Evolutionary conservation across 805 yeast species (phyloP), one percentile per base, ranked within the genome.

Genomic region (Cyberlindnera amylophila): DNA sequence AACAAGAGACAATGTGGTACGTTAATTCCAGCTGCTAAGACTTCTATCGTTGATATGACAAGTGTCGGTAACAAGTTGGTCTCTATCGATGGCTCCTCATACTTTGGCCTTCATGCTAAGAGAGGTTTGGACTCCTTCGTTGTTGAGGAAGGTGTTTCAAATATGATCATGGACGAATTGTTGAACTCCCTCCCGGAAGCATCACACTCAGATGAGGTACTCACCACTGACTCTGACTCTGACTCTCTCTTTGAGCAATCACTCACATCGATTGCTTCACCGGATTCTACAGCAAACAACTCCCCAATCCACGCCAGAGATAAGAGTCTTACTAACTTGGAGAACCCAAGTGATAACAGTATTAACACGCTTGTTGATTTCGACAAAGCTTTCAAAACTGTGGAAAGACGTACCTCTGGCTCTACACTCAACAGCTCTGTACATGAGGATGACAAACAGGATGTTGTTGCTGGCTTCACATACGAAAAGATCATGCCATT

Each of bases 1-100:
- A 55, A 53, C 35, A 70, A 72, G 48, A 64, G 79, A 51, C 80
- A 77, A 58, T 77, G 83, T 58, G 85, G 84, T 10, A 78, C 82
- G 0, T 46, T 69, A n/a, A 67, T 79, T n/a, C 81, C 82, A 0
- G 82, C 81, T 1, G 74, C 82, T 28, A 73, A 75, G 51, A 67
- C 71, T 29, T 64, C 67, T 11, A 73, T 80, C 14, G 62, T 75
- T 14, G 69, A 65, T 18, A 58, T 79, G 64, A 63, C 70, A n/a
- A 61, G 71, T 2, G 53, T 70, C 13, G 52, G 46, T 32, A 61
- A 61, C 17, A 70, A 66, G 42, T 61, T 80, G 3, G 48, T 79
- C 16, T 74, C 80, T 41, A 67, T 80, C 35, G 86, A 80, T 55
- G 71, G 73, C 0, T 63, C 72, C 4, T 67, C 79, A 6, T 78